Base-by-base conservation (phyloP, 768 basidiomycete genomes). In the Podaxis mareebaensis region DNA sequence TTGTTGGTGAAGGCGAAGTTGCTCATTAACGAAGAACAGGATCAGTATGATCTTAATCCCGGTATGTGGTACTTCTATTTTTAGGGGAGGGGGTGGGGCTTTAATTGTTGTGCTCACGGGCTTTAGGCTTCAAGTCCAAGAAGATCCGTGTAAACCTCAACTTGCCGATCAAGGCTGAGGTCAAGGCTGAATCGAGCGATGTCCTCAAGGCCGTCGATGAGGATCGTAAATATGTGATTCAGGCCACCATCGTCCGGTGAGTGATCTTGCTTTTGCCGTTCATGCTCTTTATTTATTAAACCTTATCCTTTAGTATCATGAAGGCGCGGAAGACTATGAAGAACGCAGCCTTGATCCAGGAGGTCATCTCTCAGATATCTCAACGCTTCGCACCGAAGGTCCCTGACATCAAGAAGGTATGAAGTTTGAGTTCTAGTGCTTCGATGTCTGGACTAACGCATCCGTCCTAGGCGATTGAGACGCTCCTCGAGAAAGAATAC, bases 241-340 rank as follows among this genome's bases (percentile, higher is more conserved):
- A 98, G 73, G 93, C 95, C 10, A 95, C 92, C 46, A 94, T 96
- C 68, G 95, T 96, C 55, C 88, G 94, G 83, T 83, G 66, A 55
- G 79, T 75, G 22, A 26, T 24, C 24, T 60, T 20, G 38, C 6
- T 1, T 36, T 63, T 12, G 4, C 20, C 15, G 4, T 26, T 39
- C 53, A 28, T 22, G 33, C 36, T 59, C 4, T 12, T 6, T 61
- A 38, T 12, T 6, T 61, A 38, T 39, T 7, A 22, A 58, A 62
- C 3, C 42, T 65, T 24, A 24, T 49, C 11, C 46, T 26, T 38
- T 59, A 93, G 93, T 53, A 93, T 96, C 73, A 96, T 96, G 95
- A 96, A 96, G 77, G 93, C 94, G 28, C 86, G 93, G 38, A 95
- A 95, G 85, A 91, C 90, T 66, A 91, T 96, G 89, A 96, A 95